A percentile compares a stretch with the other conserved stretches of the same genome.
Conservation (phyloP, 306 rosid species). For the Glycine tomentella region DNA sequence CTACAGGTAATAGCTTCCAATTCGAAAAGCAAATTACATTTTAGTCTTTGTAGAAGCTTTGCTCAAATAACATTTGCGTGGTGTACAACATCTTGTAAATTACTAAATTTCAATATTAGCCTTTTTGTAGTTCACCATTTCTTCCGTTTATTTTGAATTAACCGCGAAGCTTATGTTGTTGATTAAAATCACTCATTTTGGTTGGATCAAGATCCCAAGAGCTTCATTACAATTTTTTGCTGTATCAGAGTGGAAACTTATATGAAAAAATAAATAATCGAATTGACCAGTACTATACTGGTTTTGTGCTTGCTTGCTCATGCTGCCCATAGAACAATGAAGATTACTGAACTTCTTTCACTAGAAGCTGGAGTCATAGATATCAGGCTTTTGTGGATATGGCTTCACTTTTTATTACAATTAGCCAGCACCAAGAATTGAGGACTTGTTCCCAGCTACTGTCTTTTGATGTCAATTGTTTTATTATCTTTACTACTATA, state of each 20-base stretch:
- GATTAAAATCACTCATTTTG: background rate
- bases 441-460: conserved; percentile 47
- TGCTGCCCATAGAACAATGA: conserved; percentile 44
- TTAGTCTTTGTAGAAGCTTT: background rate
- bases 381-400: conserved; percentile 47
- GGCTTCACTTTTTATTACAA: conserved; percentile 44
- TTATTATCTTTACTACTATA: background rate
- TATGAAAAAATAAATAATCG: conserved; percentile 53
- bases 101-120: background rate
- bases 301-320: conserved; percentile 58
- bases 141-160: conserved; percentile 5
- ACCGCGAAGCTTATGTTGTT: no score
- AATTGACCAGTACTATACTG: conserved; percentile 38
- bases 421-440: conserved; percentile 37
- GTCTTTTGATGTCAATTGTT: conserved; percentile 29
- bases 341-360: conserved; percentile 45
- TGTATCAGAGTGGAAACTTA: conserved; percentile 84
- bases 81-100: no score
- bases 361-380: conserved; percentile 52
- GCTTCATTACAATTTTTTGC: conserved; percentile 3
- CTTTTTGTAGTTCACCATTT: background rate
- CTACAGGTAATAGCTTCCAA: background rate
- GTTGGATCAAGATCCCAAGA: conserved; percentile 21
- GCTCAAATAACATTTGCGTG: no score
- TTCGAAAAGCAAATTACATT: background rate